Conservation (phyloP, 202 grass and related monocot species). For the Panicum hallii region DNA sequence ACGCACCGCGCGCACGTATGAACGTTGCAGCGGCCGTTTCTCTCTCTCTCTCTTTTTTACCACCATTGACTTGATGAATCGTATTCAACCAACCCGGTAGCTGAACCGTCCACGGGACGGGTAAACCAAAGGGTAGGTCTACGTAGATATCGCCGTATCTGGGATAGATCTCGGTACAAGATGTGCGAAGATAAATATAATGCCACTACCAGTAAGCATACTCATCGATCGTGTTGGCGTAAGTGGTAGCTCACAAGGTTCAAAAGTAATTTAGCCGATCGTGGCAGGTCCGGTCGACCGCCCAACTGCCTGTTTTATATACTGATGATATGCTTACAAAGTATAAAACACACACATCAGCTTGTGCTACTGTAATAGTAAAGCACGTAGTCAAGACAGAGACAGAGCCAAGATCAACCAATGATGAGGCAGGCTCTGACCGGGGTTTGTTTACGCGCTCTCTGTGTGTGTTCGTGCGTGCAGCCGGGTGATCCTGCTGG, state of each 20-base stretch:
- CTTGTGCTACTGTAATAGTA: neutral
- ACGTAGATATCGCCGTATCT: slow-evolving; percentile 11
- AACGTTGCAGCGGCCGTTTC: neutral
- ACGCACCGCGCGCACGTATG: neutral
- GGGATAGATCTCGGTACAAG: neutral
- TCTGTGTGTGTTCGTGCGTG: neutral
- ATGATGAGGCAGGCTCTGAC: slow-evolving; percentile 8
- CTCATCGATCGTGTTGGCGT: neutral
- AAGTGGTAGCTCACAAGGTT: neutral
- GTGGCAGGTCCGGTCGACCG: no score
- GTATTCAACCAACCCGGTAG: slow-evolving; percentile 35
- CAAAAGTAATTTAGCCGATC: neutral
- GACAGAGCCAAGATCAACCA: neutral
- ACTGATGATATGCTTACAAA: no score
- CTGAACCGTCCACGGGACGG: slow-evolving; percentile 44
- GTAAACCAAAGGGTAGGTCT: slow-evolving; percentile 34
- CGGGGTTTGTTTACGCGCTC: neutral
- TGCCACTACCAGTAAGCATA: no score
- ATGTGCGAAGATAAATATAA: no score
- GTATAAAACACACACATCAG: neutral
- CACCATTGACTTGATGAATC: neutral
- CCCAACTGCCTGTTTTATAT: no score
- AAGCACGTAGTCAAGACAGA: neutral
- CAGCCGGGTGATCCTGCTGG: slow-evolving; percentile 84
- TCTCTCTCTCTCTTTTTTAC: neutral